phyloP scores from a whole-genome alignment of 352 stramenopile species.

The Peronospora belbahrii region DNA sequence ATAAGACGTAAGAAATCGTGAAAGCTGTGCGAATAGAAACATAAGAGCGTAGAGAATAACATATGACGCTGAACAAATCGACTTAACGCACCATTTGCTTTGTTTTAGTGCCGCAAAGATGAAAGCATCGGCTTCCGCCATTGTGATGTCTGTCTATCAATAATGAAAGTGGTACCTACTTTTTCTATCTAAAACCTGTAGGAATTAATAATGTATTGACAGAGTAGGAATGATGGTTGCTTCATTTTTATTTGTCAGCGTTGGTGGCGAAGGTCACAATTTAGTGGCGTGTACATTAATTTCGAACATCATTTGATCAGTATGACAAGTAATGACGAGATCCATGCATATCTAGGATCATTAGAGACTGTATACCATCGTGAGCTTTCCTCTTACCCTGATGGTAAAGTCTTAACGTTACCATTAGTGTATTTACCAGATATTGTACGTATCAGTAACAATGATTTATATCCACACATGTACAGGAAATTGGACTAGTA shows the following conservation, averaged over 20 bases:
- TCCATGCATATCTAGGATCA: constrained; percentile 66
- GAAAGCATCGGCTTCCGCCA: constrained; percentile 41
- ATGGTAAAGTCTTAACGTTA: constrained; percentile 43
- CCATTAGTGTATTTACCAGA: constrained; percentile 69
- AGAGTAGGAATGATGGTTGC: too few species aligned
- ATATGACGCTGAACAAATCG: background rate
- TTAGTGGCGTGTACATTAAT: background rate
- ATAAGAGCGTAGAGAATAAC: background rate
- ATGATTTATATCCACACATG: too few species aligned
- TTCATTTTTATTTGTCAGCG: too few species aligned
- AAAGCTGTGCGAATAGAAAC: background rate
- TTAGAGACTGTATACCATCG: constrained; percentile 54
- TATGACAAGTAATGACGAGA: constrained; percentile 6
- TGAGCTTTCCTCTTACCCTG: constrained; percentile 37
- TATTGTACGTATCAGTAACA: constrained; percentile 37
- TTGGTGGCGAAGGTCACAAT: too few species aligned
- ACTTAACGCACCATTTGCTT: constrained; percentile 29
- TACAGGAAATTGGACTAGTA: too few species aligned
- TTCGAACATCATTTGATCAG: background rate
- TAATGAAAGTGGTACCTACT: background rate
- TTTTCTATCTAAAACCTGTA: too few species aligned
- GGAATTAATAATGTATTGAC: too few species aligned
- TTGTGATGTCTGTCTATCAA: constrained; percentile 7
- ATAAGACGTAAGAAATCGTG: background rate
- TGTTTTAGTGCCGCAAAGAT: constrained; percentile 46